Conservation (phyloP, 495 filamentous ascomycete genomes). For the Penicillium cinerascens region DNA sequence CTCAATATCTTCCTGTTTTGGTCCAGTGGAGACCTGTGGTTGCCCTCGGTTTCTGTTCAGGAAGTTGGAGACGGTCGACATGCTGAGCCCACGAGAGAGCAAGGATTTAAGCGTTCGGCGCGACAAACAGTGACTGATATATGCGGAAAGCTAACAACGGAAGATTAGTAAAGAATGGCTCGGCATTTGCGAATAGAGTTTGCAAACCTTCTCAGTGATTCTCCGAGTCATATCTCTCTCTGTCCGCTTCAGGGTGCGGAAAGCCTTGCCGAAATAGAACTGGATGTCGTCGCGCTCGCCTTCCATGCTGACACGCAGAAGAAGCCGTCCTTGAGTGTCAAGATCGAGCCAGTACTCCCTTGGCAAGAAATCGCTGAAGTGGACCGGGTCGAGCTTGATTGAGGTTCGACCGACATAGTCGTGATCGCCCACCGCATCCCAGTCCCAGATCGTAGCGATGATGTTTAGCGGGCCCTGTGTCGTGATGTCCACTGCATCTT, state of each 20-base stretch:
- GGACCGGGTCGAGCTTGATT: constrained; percentile 87
- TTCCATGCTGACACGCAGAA: constrained; percentile 96
- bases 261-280: constrained; percentile 97
- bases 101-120: constrained; percentile 71
- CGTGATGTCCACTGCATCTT: constrained; percentile 94
- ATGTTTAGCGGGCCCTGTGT: constrained; percentile 88
- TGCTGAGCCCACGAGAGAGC: constrained; percentile 66
- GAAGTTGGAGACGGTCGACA: constrained; percentile 76
- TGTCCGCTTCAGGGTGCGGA: constrained; percentile 88
- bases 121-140: constrained; percentile 88
- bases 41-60: constrained; percentile 61
- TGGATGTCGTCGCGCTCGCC: constrained; percentile 97
- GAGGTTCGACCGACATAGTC: constrained; percentile 95
- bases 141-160: constrained; percentile 70
- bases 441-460: constrained; percentile 97
- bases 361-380: constrained; percentile 94
- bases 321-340: constrained; percentile 87
- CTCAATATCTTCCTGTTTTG: constrained; percentile 70
- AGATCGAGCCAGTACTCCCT: constrained; percentile 96
- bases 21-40: constrained; percentile 47
- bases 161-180: background rate
- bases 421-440: constrained; percentile 95
- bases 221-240: constrained; percentile 97
- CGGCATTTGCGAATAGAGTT: background rate
- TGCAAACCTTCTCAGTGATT: constrained; percentile 90